Evolutionary conservation across 306 rosid species (phyloP).

Genomic region (Luffa acutangula): DNA sequence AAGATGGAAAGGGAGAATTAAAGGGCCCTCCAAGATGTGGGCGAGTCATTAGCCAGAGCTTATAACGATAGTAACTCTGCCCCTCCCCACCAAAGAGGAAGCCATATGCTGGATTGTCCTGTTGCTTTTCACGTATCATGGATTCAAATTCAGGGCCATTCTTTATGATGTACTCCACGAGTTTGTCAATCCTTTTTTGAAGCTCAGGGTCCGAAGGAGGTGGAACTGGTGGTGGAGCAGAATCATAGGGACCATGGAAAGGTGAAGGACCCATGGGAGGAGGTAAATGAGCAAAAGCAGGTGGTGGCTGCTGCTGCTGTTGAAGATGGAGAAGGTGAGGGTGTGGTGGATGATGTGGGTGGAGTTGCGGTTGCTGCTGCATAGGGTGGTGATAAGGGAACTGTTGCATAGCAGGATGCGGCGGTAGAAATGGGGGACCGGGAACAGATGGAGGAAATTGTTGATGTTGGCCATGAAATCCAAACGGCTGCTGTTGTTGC

Average conservation of each 20-base stretch:
- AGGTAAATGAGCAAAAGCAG: constrained; percentile 52
- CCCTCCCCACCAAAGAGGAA: constrained; percentile 98
- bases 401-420: constrained; percentile 70
- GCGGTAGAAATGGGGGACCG: constrained; percentile 72
- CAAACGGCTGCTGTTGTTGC: constrained; percentile 57
- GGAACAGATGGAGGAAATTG: constrained; percentile 70
- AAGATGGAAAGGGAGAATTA: constrained; percentile 48
- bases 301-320: constrained; percentile 61
- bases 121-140: constrained; percentile 88
- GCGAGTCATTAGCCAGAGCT: constrained; percentile 65
- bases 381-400: constrained; percentile 59
- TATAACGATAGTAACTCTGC: constrained; percentile 66
- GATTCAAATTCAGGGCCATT: constrained; percentile 95
- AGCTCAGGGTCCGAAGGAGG: constrained; percentile 90
- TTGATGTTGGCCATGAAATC: constrained; percentile 80
- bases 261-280: constrained; percentile 49
- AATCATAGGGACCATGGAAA: constrained; percentile 40
- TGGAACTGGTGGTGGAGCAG: constrained; percentile 50
- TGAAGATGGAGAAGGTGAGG: constrained; percentile 57
- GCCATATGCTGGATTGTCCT: constrained; percentile 82
- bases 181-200: constrained; percentile 84
- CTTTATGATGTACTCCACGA: constrained; percentile 78
- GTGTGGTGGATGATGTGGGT: constrained; percentile 49
- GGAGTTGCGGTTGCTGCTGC: constrained; percentile 48
- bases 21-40: constrained; percentile 59